Evolutionary conservation across 441 rosid genomes (phyloP).

Genomic region (Gossypium schwendimanii): DNA sequence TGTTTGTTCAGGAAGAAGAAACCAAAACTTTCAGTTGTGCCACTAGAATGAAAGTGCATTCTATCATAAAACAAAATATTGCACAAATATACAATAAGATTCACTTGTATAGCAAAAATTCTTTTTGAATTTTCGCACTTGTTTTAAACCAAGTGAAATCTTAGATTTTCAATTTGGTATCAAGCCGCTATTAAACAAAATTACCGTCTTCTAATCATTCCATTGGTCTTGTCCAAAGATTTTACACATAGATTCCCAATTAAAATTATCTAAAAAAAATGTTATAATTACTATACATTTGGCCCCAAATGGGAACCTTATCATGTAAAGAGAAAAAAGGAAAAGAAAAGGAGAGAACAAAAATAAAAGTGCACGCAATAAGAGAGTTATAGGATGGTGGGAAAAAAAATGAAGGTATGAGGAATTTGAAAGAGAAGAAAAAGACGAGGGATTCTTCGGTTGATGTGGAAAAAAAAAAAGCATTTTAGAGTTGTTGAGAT

Average conservation of each 20-base stretch:
- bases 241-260: slow-evolving; percentile 32
- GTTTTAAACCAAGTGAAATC: slow-evolving; percentile 41
- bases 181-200: slow-evolving; percentile 27
- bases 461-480: too few relatives aligned
- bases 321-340: slow-evolving; percentile 21
- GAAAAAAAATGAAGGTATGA: background rate
- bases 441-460: background rate
- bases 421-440: too few relatives aligned
- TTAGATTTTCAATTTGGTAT: slow-evolving; percentile 45
- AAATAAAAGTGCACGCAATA: slow-evolving; percentile 33
- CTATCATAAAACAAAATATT: slow-evolving; percentile 42
- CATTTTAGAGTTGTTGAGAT: slow-evolving; percentile 8
- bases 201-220: slow-evolving; percentile 34
- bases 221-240: slow-evolving; percentile 34
- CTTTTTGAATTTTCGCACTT: slow-evolving; percentile 36
- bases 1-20: background rate
- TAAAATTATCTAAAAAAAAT: slow-evolving; percentile 11
- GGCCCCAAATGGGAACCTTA: slow-evolving; percentile 39
- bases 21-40: background rate
- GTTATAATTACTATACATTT: slow-evolving; percentile 12
- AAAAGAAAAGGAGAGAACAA: slow-evolving; percentile 34
- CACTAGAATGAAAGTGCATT: slow-evolving; percentile 47
- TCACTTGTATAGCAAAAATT: slow-evolving; percentile 36
- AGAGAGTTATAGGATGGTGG: slow-evolving; percentile 11
- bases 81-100: slow-evolving; percentile 48